phyloP scores from a whole-genome alignment of 768 basidiomycete species.

The Collybia sordida region DNA sequence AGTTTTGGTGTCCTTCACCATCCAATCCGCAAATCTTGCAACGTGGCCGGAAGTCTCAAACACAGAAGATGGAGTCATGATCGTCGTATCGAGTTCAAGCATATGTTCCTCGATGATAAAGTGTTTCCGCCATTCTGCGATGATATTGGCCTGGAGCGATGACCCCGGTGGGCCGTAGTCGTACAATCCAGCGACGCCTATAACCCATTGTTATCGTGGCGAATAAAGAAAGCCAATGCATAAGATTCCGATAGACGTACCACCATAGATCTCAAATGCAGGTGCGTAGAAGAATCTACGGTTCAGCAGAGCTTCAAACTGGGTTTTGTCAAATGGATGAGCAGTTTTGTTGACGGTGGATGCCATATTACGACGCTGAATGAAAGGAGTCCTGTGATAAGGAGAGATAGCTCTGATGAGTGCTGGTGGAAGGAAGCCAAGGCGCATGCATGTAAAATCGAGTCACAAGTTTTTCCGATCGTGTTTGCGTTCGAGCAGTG shows the following conservation, averaged over 20 bases:
- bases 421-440: conserved; percentile 12
- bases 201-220: background rate
- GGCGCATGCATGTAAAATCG: conserved; percentile 11
- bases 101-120: conserved; percentile 98
- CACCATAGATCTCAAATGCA: conserved; percentile 98
- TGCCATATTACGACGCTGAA: conserved; percentile 9
- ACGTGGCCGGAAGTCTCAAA: conserved; percentile 98
- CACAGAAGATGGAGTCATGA: conserved; percentile 93
- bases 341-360: conserved; percentile 72
- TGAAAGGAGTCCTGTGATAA: conserved; percentile 8
- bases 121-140: conserved; percentile 94
- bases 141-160: conserved; percentile 93
- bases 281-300: conserved; percentile 97
- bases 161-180: conserved; percentile 98
- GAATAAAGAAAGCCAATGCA: too few relatives aligned
- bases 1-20: conserved; percentile 95
- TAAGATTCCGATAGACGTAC: conserved; percentile 41
- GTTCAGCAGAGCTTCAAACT: conserved; percentile 83
- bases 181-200: conserved; percentile 95
- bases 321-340: conserved; percentile 83
- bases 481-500: too few relatives aligned
- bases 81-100: conserved; percentile 97
- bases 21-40: conserved; percentile 98
- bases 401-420: conserved; percentile 14
- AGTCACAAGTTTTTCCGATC: conserved; percentile 9